A percentile compares a stretch with the other conserved stretches of the same genome.
phyloP scores from a whole-genome alignment of 2,329 filamentous ascomycete genomes.

The Gyromitra esculenta region DNA sequence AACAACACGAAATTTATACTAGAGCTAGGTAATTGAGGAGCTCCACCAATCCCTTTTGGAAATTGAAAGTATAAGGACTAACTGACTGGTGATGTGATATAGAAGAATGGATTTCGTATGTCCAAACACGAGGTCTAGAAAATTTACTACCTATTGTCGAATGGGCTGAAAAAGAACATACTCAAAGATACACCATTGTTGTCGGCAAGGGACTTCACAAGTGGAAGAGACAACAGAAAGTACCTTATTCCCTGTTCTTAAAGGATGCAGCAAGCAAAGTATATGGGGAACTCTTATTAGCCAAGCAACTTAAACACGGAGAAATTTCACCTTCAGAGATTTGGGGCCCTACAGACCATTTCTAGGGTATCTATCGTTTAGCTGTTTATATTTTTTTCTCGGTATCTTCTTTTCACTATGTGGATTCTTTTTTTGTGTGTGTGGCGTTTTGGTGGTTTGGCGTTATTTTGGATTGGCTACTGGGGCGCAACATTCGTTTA shows the following conservation, averaged over 20 bases:
- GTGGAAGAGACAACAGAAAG: constrained; percentile 31
- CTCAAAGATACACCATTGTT: constrained; percentile 40
- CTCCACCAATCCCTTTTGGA: too few species aligned
- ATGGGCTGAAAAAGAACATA: constrained; percentile 36
- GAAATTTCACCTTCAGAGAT: neutral
- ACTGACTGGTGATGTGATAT: constrained; percentile 3
- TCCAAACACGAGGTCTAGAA: constrained; percentile 40
- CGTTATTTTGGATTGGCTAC: constrained; percentile 6
- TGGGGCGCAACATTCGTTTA: constrained; percentile 16
- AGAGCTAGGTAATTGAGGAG: constrained; percentile 31
- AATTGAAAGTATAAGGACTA: neutral
- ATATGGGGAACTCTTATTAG: constrained; percentile 35
- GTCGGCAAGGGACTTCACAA: constrained; percentile 30
- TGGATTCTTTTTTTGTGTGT: neutral
- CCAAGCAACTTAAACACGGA: neutral
- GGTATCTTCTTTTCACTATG: constrained; percentile 24
- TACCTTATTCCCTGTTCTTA: constrained; percentile 31
- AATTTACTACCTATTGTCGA: constrained; percentile 36
- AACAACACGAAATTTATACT: constrained; percentile 23
- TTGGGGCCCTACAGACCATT: constrained; percentile 39
- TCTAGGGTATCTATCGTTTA: constrained; percentile 11
- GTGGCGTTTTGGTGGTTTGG: neutral
- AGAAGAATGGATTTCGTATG: constrained; percentile 45
- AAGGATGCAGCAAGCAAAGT: constrained; percentile 40
- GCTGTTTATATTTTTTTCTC: neutral